These are phyloP conservation scores for Mycogone perniciosa DNA, from an alignment of 2,329 filamentous ascomycete species.

Conservation along the genomic window DNA sequence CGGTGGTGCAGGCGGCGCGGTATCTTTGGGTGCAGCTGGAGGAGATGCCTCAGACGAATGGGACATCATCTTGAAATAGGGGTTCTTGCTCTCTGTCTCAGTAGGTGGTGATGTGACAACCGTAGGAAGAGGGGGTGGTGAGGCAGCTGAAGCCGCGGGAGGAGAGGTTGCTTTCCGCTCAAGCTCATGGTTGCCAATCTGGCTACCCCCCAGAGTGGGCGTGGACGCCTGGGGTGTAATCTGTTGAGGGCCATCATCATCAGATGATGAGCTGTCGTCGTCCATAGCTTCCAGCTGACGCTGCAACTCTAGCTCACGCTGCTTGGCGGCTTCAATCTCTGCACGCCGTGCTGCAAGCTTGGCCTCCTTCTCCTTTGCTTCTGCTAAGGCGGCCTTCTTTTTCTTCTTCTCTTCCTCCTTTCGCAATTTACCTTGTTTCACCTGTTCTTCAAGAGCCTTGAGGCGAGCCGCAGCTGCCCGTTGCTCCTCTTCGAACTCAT, in stretches of 20 bases:
- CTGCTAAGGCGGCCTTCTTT: slow-evolving; percentile 80
- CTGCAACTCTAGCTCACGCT: slow-evolving; percentile 84
- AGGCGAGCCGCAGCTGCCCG: slow-evolving; percentile 77
- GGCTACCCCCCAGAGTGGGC: slow-evolving; percentile 46
- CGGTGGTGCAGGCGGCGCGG: slow-evolving; percentile 34
- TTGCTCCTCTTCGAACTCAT: slow-evolving; percentile 72
- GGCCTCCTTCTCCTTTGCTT: slow-evolving; percentile 82
- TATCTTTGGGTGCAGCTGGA: slow-evolving; percentile 37
- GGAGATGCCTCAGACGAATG: slow-evolving; percentile 53
- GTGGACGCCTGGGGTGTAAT: slow-evolving; percentile 58
- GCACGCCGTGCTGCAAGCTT: slow-evolving; percentile 78
- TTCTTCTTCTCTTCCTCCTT: slow-evolving; percentile 94
- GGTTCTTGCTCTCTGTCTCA: slow-evolving; percentile 82
- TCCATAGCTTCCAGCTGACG: slow-evolving; percentile 72
- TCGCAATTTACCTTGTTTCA: slow-evolving; percentile 86
- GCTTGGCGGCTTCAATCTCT: slow-evolving; percentile 85
- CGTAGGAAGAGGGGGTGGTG: slow-evolving; percentile 46
- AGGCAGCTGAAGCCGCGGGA: slow-evolving; percentile 38
- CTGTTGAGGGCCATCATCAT: slow-evolving; percentile 72
- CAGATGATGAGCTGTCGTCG: slow-evolving; percentile 69
- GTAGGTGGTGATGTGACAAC: slow-evolving; percentile 48
- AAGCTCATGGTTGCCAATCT: slow-evolving; percentile 47
- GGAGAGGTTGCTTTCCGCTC: slow-evolving; percentile 48
- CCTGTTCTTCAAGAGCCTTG: slow-evolving; percentile 86
- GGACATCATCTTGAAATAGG: slow-evolving; percentile 85